phyloP scores from a whole-genome alignment of 2,329 filamentous ascomycete species.

The Teratosphaeria viscida region DNA sequence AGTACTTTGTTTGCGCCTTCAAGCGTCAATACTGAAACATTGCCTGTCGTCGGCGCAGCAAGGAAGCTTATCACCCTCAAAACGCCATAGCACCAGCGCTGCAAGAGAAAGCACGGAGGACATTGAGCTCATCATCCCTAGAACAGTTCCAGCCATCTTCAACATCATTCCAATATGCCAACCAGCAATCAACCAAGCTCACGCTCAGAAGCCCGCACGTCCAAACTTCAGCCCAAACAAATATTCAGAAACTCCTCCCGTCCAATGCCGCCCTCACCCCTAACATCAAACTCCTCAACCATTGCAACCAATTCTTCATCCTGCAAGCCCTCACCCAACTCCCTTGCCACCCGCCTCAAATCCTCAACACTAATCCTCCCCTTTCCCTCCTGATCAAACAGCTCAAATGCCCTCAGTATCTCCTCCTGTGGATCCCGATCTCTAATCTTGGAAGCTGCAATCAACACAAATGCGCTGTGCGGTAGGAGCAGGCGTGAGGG shows the following conservation, averaged over 20 bases:
- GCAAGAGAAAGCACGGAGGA: not conserved
- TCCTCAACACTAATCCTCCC: constrained; percentile 85
- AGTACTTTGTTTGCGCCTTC: no score
- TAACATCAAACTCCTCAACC: constrained; percentile 96
- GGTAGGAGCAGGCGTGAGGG: constrained; percentile 59
- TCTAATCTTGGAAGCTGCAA: constrained; percentile 68
- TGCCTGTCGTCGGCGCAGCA: not conserved
- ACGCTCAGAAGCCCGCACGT: not conserved
- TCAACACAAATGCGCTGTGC: constrained; percentile 59
- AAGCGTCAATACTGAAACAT: not conserved
- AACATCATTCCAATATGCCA: not conserved
- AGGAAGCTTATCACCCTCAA: not conserved
- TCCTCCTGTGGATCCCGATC: constrained; percentile 82
- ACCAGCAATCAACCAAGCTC: not conserved
- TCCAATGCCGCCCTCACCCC: constrained; percentile 70
- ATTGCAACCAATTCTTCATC: constrained; percentile 89
- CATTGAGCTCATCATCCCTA: not conserved
- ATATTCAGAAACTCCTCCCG: constrained; percentile 57
- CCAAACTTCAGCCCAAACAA: constrained; percentile 39
- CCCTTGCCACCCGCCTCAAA: constrained; percentile 73
- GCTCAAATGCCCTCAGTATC: constrained; percentile 77
- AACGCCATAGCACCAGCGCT: not conserved
- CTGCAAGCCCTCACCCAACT: constrained; percentile 83
- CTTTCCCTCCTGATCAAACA: constrained; percentile 90
- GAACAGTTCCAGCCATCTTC: not conserved